A percentile compares a stretch with the other conserved stretches of the same genome.
Evolutionary conservation across 306 rosid genomes (phyloP).

Genomic region (Senna tora): DNA sequence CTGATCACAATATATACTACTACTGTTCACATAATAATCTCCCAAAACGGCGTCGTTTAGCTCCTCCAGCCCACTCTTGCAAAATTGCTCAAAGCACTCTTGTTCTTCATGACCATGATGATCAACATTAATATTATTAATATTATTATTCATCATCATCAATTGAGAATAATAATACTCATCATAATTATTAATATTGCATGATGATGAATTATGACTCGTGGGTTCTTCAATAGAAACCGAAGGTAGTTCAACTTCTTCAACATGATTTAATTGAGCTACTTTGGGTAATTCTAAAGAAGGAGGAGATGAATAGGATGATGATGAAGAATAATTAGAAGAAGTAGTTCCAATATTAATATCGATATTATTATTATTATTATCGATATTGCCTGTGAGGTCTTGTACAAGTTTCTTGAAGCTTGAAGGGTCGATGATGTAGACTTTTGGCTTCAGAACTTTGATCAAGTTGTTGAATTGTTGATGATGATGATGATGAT

Average conservation of each 20-base stretch:
- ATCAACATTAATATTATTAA: background rate
- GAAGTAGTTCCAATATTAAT: slow-evolving; percentile 29
- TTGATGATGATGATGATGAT: background rate
- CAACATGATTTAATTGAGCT: slow-evolving; percentile 5
- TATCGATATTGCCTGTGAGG: slow-evolving; percentile 49
- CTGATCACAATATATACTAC: background rate
- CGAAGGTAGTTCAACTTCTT: too few species aligned
- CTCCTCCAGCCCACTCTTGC: background rate
- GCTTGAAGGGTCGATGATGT: slow-evolving; percentile 49
- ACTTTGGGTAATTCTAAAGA: too few species aligned
- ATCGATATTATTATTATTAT: too few species aligned
- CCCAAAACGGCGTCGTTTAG: background rate
- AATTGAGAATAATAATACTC: slow-evolving; percentile 30
- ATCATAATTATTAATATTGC: background rate
- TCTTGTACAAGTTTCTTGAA: slow-evolving; percentile 58
- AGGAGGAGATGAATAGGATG: slow-evolving; percentile 24
- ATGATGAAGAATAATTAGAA: background rate
- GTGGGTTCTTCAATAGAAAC: slow-evolving; percentile 38
- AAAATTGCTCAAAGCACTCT: slow-evolving; percentile 44
- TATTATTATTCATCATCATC: slow-evolving; percentile 4
- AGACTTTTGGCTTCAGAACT: slow-evolving; percentile 50
- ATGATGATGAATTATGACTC: slow-evolving; percentile 13
- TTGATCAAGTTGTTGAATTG: slow-evolving; percentile 48
- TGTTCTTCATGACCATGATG: slow-evolving; percentile 37
- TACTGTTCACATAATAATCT: too few species aligned